A percentile compares a stretch with the other conserved stretches of the same genome.
phyloP scores from a whole-genome alignment of 1,284 basidiomycete genomes.

The Volvariella volvacea region DNA sequence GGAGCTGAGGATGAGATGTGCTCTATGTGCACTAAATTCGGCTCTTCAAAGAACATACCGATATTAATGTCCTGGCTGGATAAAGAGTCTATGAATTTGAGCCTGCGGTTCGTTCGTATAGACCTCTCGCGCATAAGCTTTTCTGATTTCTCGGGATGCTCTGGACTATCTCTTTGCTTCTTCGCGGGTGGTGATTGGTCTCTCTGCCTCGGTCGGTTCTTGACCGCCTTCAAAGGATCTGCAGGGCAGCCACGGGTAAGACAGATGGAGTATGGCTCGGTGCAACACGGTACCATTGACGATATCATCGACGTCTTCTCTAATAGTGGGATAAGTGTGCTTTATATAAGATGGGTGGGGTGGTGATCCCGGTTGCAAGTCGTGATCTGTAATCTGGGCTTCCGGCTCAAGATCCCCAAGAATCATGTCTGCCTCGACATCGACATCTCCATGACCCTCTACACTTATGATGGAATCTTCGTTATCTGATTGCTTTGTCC shows the following conservation, averaged over 20 bases:
- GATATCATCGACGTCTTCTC: conserved; percentile 65
- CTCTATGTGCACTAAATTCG: background rate
- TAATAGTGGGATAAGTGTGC: conserved; percentile 42
- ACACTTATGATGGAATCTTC: conserved; percentile 14
- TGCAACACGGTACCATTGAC: conserved; percentile 50
- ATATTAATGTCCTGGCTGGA: conserved; percentile 70
- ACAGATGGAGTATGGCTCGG: conserved; percentile 12
- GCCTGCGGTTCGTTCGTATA: conserved; percentile 63
- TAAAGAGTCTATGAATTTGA: conserved; percentile 70
- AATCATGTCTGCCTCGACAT: conserved; percentile 69
- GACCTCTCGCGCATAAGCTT: conserved; percentile 68
- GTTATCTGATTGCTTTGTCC: conserved; percentile 21
- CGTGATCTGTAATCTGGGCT: conserved; percentile 26
- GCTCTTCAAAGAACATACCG: conserved; percentile 35
- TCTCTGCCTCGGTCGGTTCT: conserved; percentile 33
- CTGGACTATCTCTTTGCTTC: conserved; percentile 19
- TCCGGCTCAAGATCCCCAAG: conserved; percentile 67
- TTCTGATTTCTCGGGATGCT: conserved; percentile 38
- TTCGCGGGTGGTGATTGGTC: conserved; percentile 26
- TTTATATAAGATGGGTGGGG: conserved; percentile 29
- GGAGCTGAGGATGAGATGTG: conserved; percentile 2
- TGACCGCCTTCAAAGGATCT: conserved; percentile 56
- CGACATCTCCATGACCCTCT: conserved; percentile 31
- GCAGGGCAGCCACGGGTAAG: conserved; percentile 5
- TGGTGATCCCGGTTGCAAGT: conserved; percentile 17